Evolutionary conservation across 1,284 basidiomycete species (phyloP).

Genomic region (Uromyces viciae-fabae): DNA sequence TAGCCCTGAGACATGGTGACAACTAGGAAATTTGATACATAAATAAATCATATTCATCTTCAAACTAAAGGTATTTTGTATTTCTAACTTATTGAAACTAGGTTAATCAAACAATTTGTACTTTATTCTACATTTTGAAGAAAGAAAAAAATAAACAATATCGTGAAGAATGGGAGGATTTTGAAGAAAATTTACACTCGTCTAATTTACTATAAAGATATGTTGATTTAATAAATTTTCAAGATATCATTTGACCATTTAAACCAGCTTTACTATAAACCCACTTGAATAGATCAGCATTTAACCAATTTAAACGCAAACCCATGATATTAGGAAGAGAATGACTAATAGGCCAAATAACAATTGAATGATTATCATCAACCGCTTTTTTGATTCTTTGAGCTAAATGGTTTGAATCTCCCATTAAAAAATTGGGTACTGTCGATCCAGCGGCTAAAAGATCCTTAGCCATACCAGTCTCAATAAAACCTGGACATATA

Average conservation of each 20-base stretch:
- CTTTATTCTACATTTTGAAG: no score
- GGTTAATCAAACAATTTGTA: no score
- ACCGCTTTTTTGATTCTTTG: slow-evolving; percentile 29
- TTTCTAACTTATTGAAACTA: no score
- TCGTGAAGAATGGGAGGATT: no score
- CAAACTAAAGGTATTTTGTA: no score
- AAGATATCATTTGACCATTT: slow-evolving; percentile 36
- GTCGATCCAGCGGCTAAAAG: slow-evolving; percentile 39
- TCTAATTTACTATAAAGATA: no score
- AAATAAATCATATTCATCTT: no score
- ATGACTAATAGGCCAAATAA: slow-evolving; percentile 40
- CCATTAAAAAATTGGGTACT: slow-evolving; percentile 15
- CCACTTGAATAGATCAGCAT: slow-evolving; percentile 32
- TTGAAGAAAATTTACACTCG: no score
- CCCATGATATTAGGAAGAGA: slow-evolving; percentile 16
- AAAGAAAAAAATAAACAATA: no score
- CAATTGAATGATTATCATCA: slow-evolving; percentile 12
- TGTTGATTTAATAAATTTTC: no score
- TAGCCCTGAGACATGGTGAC: no score
- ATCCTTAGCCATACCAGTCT: slow-evolving; percentile 33
- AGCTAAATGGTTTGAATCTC: slow-evolving; percentile 26
- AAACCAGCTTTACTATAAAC: slow-evolving; percentile 40
- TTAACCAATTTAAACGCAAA: slow-evolving; percentile 32
- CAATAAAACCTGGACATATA: slow-evolving; percentile 41
- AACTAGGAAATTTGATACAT: no score